Evolutionary conservation across 139 green algal genomes (phyloP), one percentile per base, ranked within the genome.

Genomic region (Prasinococcaceae sp.): DNA sequence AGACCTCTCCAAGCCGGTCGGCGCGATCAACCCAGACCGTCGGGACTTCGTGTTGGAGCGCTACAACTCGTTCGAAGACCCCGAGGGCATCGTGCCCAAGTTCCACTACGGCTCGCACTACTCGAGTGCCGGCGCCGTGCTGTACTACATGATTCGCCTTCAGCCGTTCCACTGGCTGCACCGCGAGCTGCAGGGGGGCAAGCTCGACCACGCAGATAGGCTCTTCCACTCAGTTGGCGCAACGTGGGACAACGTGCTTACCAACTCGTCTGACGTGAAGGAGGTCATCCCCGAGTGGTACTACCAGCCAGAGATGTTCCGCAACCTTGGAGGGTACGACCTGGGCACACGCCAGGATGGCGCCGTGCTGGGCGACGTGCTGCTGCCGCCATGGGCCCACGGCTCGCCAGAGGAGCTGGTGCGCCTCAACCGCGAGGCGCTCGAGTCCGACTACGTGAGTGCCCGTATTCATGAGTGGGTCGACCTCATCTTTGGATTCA

Each of bases 401-500:
- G 52, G 40, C n/a, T 54, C 47, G 4, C 44, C 70, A 10, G 51
- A 65, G 22, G 50, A 74, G 42, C 79, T 82, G 28, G 61, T 79
- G 27, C 47, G 63, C 8, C 54, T 75, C 9, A 54, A 76, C 45
- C 58, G 71, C 5, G 71, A 65, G 42, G 75, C 75, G 28, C 56
- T 82, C 39, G 75, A 82, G 51, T 62, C 54, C 41, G 71, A 79
- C 38, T 54, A 72, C 48, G 68, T 79, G 16, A 61, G 30, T 3
- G 60, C 67, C 30, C 64, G 68, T 46, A 53, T 82, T 27, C 71
- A 79, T 36, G 37, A 54, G 9, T 82, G 75, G 75, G 59, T 82
- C 9, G 75, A 82, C 57, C 64, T 82, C 28, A 58, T 82, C 37
- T 76, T 76, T 35, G 68, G 68, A n/a, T 73, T 50, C 47, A 73